These are phyloP conservation scores for Plectosphaerella plurivora DNA, from an alignment of 2,329 filamentous ascomycete species.

Conservation along the genomic window DNA sequence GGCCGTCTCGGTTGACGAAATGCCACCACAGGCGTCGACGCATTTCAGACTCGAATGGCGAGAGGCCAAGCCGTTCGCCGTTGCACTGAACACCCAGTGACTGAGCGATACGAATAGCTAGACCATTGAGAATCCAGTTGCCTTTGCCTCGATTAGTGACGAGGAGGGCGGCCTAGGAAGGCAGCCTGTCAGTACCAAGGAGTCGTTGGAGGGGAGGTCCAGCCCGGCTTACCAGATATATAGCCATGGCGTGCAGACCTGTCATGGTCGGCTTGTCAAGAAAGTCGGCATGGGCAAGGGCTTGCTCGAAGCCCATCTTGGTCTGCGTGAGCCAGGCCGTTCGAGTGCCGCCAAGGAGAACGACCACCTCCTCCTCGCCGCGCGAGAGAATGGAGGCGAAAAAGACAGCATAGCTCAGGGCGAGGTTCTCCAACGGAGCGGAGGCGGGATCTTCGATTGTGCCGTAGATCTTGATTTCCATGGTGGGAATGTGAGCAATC, in stretches of 20 bases:
- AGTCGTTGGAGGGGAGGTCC: neutral
- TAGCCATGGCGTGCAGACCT: conserved; percentile 27
- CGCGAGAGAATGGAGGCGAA: conserved; percentile 39
- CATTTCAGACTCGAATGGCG: conserved; percentile 46
- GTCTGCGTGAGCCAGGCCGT: conserved; percentile 19
- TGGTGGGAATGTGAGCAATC: conserved; percentile 21
- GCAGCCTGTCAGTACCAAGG: conserved; percentile 5
- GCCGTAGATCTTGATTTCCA: conserved; percentile 26
- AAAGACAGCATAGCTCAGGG: conserved; percentile 45
- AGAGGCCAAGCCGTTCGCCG: conserved; percentile 22
- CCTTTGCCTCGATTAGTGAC: conserved; percentile 26
- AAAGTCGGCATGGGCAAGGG: conserved; percentile 31
- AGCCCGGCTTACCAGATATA: conserved; percentile 28
- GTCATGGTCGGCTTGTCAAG: conserved; percentile 31
- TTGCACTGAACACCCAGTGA: conserved; percentile 49
- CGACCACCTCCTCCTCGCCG: conserved; percentile 26
- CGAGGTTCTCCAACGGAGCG: conserved; percentile 21
- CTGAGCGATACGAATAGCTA: conserved; percentile 41
- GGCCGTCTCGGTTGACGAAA: conserved; percentile 46
- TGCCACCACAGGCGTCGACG: conserved; percentile 52
- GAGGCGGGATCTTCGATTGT: conserved; percentile 20
- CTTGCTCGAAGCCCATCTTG: conserved; percentile 29
- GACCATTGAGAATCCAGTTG: conserved; percentile 35
- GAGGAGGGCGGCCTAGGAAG: conserved; percentile 21
- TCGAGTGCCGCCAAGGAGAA: conserved; percentile 16